phyloP scores from a whole-genome alignment of 257 asterid genomes.

The Solanum arcanum region DNA sequence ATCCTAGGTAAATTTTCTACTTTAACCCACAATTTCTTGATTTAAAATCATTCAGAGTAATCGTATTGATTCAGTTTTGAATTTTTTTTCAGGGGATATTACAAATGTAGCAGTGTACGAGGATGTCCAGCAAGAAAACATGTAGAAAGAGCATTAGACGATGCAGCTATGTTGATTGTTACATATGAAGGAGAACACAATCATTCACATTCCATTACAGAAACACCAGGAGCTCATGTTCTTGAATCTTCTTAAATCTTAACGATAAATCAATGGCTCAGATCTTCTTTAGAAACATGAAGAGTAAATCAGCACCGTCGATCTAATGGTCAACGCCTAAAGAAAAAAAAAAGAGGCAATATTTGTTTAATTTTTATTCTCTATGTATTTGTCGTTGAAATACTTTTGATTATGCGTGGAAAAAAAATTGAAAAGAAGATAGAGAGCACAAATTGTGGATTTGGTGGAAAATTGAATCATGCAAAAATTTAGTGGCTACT shows the following conservation, averaged over 20 bases:
- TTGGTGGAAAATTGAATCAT: slow-evolving; percentile 49
- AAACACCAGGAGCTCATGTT: slow-evolving; percentile 27
- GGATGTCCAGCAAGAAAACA: slow-evolving; percentile 72
- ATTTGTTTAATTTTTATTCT: slow-evolving; percentile 11
- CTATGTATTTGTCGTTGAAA: slow-evolving; percentile 21
- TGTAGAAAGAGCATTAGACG: slow-evolving; percentile 61
- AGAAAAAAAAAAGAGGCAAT: slow-evolving; percentile 4
- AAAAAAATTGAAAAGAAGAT: not conserved
- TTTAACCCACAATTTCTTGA: not conserved
- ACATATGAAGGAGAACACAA: slow-evolving; percentile 64
- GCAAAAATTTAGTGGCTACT: slow-evolving; percentile 18
- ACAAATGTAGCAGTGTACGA: slow-evolving; percentile 57
- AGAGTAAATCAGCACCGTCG: slow-evolving; percentile 12
- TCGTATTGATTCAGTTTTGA: not conserved
- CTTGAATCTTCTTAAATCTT: slow-evolving; percentile 43
- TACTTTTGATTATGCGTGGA: slow-evolving; percentile 19
- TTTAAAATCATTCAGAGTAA: not conserved
- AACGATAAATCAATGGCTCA: slow-evolving; percentile 13
- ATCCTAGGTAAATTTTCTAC: slow-evolving; percentile 33
- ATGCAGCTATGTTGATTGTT: slow-evolving; percentile 49
- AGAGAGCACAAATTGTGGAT: slow-evolving; percentile 26
- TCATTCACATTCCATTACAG: slow-evolving; percentile 32
- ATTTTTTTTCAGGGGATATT: slow-evolving; percentile 47
- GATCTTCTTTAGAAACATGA: not conserved
- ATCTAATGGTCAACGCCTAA: slow-evolving; percentile 23